Percentiles rank a stretch among this genome's conserved stretches.
Conservation (phyloP, 1,139 yeast genomes). For the Geotrichum citri-aurantii region DNA sequence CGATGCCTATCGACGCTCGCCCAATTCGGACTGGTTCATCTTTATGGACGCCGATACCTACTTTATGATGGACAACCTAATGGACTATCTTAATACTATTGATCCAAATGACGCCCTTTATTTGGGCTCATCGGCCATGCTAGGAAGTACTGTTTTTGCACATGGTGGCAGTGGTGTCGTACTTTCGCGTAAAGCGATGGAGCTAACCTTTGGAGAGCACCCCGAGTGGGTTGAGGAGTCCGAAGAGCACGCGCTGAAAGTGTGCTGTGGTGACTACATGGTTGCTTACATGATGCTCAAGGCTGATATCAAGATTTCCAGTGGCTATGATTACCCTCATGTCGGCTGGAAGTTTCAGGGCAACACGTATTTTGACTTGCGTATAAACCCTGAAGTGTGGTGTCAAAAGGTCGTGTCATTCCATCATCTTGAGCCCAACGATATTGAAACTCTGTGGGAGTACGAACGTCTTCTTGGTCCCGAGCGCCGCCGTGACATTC, state of each 20-base stretch:
- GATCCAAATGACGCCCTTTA: constrained; percentile 31
- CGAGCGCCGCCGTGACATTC: constrained; percentile 27
- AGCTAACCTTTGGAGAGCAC: constrained; percentile 21
- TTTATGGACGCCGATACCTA: constrained; percentile 39
- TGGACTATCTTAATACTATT: constrained; percentile 26
- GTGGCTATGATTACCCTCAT: constrained; percentile 23
- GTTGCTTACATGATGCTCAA: constrained; percentile 30
- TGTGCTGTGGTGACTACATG: constrained; percentile 38
- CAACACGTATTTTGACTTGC: constrained; percentile 25
- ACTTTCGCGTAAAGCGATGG: constrained; percentile 34
- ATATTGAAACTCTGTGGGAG: constrained; percentile 36
- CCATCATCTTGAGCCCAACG: constrained; percentile 35
- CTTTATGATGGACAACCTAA: constrained; percentile 31
- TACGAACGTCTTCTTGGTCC: constrained; percentile 33
- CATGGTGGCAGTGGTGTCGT: constrained; percentile 40
- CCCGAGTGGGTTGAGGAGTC: constrained; percentile 28
- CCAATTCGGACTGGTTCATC: constrained; percentile 35
- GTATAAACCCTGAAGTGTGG: constrained; percentile 26
- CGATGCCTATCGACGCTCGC: constrained; percentile 34
- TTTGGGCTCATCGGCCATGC: constrained; percentile 32
- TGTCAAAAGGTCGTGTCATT: constrained; percentile 36
- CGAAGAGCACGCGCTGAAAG: constrained; percentile 27
- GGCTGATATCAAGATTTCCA: constrained; percentile 20
- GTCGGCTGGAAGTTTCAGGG: constrained; percentile 33
- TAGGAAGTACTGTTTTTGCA: constrained; percentile 29